Conservation (phyloP, 2,329 filamentous ascomycete species). For the Trichoderma oligosporum region DNA sequence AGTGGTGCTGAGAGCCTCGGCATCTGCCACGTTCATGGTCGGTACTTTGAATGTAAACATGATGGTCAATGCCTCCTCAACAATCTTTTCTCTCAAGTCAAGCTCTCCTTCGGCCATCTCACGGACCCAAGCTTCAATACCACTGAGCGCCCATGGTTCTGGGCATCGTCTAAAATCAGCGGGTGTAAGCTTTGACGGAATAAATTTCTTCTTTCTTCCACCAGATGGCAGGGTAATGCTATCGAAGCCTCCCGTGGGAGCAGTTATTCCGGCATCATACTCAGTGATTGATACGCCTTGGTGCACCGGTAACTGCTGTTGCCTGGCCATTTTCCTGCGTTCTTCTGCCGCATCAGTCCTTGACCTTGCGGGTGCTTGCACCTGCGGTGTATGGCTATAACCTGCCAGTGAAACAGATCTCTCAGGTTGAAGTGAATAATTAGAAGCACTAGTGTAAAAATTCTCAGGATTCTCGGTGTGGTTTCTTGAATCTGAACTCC, state of each 20-base stretch:
- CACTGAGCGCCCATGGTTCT: slow-evolving; percentile 90
- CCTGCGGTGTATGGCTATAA: slow-evolving; percentile 73
- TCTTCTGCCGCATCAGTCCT: slow-evolving; percentile 88
- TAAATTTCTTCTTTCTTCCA: slow-evolving; percentile 76
- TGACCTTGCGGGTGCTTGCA: slow-evolving; percentile 80
- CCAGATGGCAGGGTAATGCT: slow-evolving; percentile 77
- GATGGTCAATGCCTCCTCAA: slow-evolving; percentile 82
- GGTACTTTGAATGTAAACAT: slow-evolving; percentile 93
- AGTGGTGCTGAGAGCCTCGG: slow-evolving; percentile 75
- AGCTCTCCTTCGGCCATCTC: slow-evolving; percentile 87
- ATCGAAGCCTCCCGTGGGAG: slow-evolving; percentile 64
- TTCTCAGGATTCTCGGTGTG: slow-evolving; percentile 46
- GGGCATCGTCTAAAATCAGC: slow-evolving; percentile 78
- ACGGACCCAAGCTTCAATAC: slow-evolving; percentile 81
- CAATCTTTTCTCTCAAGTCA: slow-evolving; percentile 77
- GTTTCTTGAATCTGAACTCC: slow-evolving; percentile 43
- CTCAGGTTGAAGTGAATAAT: slow-evolving; percentile 48
- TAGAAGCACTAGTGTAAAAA: slow-evolving; percentile 40
- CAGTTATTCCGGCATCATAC: slow-evolving; percentile 53
- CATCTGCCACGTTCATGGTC: slow-evolving; percentile 97
- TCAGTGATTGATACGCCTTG: slow-evolving; percentile 45
- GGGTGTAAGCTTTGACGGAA: slow-evolving; percentile 75
- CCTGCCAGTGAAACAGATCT: slow-evolving; percentile 80
- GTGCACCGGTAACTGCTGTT: slow-evolving; percentile 48
- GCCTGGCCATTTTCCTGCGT: slow-evolving; percentile 52